A percentile compares a stretch with the other conserved stretches of the same genome.
These are phyloP conservation scores for Curvularia hawaiiensis DNA, from an alignment of 2,329 filamentous ascomycete species.

Conservation along the genomic window DNA sequence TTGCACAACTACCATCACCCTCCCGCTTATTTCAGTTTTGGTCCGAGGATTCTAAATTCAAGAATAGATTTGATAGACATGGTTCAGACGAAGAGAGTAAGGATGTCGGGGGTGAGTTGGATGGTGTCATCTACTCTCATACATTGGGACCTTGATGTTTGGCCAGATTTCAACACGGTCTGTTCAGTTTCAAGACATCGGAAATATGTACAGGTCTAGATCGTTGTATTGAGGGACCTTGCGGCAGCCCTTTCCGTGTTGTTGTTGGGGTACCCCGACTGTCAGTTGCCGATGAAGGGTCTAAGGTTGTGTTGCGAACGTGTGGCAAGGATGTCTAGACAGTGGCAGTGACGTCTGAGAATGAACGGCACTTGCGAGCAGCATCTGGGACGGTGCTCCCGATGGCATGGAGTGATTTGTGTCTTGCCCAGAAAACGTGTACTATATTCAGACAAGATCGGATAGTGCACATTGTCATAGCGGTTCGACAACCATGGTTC, in stretches of 20 bases:
- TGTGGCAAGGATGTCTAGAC: not conserved
- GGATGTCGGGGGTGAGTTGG: not conserved
- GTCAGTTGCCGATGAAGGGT: not conserved
- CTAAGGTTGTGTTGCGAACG: not conserved
- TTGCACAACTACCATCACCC: not conserved
- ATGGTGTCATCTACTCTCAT: not conserved
- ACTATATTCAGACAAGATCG: not conserved
- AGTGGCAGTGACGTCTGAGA: not conserved
- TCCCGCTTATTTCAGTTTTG: not conserved
- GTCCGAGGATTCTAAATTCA: not conserved
- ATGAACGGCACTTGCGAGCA: constrained; percentile 2
- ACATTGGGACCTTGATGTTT: not conserved
- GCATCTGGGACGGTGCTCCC: not conserved
- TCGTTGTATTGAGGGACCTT: not conserved
- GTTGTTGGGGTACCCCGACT: not conserved
- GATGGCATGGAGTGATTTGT: not conserved
- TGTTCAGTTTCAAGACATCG: not conserved
- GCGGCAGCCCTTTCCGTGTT: not conserved
- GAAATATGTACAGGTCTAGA: not conserved
- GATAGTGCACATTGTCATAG: not conserved
- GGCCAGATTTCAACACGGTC: not conserved
- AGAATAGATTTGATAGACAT: not conserved
- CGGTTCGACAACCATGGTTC: not conserved
- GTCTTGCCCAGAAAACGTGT: not conserved
- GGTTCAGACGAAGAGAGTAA: not conserved